These are phyloP conservation scores for Volvox reticuliferus DNA, from an alignment of 139 green algal genomes.

Conservation along the genomic window DNA sequence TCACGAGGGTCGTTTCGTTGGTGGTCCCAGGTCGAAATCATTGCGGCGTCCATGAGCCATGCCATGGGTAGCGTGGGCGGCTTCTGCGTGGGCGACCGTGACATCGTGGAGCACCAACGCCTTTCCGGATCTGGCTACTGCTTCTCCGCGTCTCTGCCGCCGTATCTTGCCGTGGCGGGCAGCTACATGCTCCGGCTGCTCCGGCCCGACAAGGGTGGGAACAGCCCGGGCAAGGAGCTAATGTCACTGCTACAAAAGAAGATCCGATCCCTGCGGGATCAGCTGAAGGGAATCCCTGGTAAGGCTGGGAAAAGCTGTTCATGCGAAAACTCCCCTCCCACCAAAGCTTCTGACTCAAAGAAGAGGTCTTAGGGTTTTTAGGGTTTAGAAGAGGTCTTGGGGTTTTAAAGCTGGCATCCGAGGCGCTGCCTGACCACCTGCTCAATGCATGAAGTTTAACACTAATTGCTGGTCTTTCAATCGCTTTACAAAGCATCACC, in stretches of 20 bases:
- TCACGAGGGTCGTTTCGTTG: background rate
- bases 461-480: too few species aligned
- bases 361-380: too few species aligned
- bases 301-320: background rate
- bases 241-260: conserved; percentile 53
- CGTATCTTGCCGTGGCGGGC: conserved; percentile 88
- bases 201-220: background rate
- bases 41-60: conserved; percentile 88
- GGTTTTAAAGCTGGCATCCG: too few species aligned
- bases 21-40: conserved; percentile 84
- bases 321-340: too few species aligned
- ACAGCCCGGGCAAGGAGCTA: conserved; percentile 26
- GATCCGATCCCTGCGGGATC: conserved; percentile 55
- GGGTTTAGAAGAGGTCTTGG: too few species aligned
- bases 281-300: conserved; percentile 60
- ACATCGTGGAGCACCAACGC: conserved; percentile 95
- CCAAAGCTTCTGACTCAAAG: too few species aligned
- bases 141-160: conserved; percentile 96
- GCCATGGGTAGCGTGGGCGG: conserved; percentile 87
- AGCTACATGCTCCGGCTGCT: conserved; percentile 35
- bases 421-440: too few species aligned
- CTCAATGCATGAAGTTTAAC: too few species aligned
- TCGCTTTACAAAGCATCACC: too few species aligned
- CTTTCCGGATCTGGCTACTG: conserved; percentile 93
- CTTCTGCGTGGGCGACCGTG: conserved; percentile 68